Evolutionary conservation across 2,329 filamentous ascomycete genomes (phyloP).

Genomic region (Hypomyces perniciosus): DNA sequence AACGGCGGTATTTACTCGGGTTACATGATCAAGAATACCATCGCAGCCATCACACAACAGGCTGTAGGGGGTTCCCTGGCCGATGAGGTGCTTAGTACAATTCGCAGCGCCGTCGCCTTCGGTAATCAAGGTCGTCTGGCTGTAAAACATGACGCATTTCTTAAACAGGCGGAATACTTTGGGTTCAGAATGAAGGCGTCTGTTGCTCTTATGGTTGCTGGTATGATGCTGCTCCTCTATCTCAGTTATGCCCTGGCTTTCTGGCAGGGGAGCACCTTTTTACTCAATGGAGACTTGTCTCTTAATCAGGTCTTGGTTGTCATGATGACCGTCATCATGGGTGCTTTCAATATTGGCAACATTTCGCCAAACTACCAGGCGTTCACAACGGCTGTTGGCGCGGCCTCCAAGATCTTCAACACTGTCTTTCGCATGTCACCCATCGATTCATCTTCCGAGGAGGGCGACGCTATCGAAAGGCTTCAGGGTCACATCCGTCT

Average conservation of each 20-base stretch:
- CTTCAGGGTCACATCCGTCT: slow-evolving; percentile 79
- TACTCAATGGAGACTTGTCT: slow-evolving; percentile 58
- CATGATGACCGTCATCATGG: slow-evolving; percentile 86
- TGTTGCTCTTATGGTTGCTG: slow-evolving; percentile 71
- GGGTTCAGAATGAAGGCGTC: slow-evolving; percentile 70
- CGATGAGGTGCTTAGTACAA: slow-evolving; percentile 89
- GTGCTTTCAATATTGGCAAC: slow-evolving; percentile 84
- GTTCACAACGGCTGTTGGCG: slow-evolving; percentile 75
- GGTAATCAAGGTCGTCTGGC: slow-evolving; percentile 88
- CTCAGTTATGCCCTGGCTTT: slow-evolving; percentile 82
- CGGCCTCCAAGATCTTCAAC: slow-evolving; percentile 84
- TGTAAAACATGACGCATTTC: slow-evolving; percentile 71
- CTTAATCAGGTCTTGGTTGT: slow-evolving; percentile 75
- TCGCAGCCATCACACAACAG: slow-evolving; percentile 70
- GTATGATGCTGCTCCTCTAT: slow-evolving; percentile 78
- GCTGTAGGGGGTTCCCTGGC: slow-evolving; percentile 80
- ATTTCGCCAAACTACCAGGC: slow-evolving; percentile 80
- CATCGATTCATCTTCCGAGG: slow-evolving; percentile 64
- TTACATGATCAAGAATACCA: slow-evolving; percentile 77
- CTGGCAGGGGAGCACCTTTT: slow-evolving; percentile 75
- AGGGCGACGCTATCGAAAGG: slow-evolving; percentile 64
- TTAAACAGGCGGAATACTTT: slow-evolving; percentile 65
- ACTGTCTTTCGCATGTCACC: slow-evolving; percentile 87
- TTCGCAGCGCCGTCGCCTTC: slow-evolving; percentile 88
- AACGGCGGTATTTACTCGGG: slow-evolving; percentile 68